A percentile compares a stretch with the other conserved stretches of the same genome.
Evolutionary conservation across 1,284 basidiomycete genomes (phyloP).

Genomic region (Coniferiporia weirii): DNA sequence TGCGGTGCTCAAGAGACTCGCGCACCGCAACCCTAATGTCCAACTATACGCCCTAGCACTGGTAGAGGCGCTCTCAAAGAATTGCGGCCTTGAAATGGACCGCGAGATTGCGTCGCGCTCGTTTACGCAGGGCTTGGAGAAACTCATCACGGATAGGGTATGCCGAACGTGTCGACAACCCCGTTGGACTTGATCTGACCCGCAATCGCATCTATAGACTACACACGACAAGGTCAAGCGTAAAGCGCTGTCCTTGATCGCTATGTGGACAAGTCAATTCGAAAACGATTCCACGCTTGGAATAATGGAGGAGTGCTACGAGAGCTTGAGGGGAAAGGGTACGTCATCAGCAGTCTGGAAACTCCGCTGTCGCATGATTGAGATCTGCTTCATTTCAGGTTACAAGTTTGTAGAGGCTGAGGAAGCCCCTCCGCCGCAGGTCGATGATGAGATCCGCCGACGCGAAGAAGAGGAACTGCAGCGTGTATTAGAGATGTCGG

Average conservation of each 20-base stretch:
- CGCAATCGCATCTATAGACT: slow-evolving; percentile 44
- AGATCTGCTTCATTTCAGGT: slow-evolving; percentile 35
- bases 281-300: slow-evolving; percentile 78
- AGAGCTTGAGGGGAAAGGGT: slow-evolving; percentile 81
- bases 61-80: slow-evolving; percentile 86
- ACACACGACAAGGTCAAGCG: slow-evolving; percentile 87
- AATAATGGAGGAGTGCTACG: slow-evolving; percentile 89
- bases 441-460: slow-evolving; percentile 75
- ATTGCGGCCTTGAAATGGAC: slow-evolving; percentile 78
- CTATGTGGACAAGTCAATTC: slow-evolving; percentile 84
- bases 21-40: slow-evolving; percentile 94
- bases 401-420: slow-evolving; percentile 64
- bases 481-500: slow-evolving; percentile 82
- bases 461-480: slow-evolving; percentile 92
- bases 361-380: background rate
- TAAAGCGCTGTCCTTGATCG: slow-evolving; percentile 69
- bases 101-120: slow-evolving; percentile 86
- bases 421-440: slow-evolving; percentile 63
- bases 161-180: slow-evolving; percentile 25
- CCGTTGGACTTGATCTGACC: slow-evolving; percentile 4
- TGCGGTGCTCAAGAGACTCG: slow-evolving; percentile 84
- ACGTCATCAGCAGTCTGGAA: slow-evolving; percentile 25
- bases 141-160: slow-evolving; percentile 85
- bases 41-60: slow-evolving; percentile 92
- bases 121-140: slow-evolving; percentile 86